These are phyloP conservation scores for Neurospora tetraspora DNA, from an alignment of 495 filamentous ascomycete species.

Conservation along the genomic window DNA sequence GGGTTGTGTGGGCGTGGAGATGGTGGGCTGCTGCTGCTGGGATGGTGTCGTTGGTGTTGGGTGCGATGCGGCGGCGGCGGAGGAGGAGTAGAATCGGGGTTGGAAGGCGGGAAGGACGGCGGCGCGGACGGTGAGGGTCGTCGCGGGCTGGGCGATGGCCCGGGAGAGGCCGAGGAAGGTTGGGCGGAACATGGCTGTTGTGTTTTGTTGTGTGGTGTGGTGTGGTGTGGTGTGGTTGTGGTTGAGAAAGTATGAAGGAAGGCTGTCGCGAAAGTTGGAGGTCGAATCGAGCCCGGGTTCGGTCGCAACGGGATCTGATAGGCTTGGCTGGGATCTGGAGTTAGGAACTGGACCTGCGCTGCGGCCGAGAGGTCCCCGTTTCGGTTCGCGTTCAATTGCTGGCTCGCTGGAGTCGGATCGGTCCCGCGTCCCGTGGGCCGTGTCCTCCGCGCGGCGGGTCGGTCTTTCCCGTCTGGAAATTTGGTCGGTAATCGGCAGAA, in stretches of 20 bases:
- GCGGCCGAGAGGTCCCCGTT: not conserved
- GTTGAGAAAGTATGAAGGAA: not conserved
- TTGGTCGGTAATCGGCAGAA: conserved; percentile 11
- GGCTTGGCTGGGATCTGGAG: not conserved
- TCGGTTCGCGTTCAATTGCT: not conserved
- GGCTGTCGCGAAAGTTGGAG: not conserved
- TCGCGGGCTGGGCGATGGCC: conserved; percentile 4
- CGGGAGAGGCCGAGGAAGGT: not conserved
- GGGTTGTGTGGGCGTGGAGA: not conserved
- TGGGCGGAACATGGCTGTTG: conserved; percentile 10
- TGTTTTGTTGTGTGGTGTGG: not conserved
- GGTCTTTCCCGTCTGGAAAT: conserved; percentile 3
- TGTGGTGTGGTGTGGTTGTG: not conserved
- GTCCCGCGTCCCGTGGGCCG: not conserved
- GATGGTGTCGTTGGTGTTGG: not conserved
- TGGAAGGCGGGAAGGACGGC: not conserved
- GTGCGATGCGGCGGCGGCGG: conserved; percentile 1
- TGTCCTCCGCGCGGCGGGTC: not conserved
- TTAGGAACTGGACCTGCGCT: not conserved
- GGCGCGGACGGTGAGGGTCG: not conserved
- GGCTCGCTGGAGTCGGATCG: not conserved
- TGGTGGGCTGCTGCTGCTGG: not conserved
- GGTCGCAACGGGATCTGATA: not conserved
- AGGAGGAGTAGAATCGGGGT: not conserved
- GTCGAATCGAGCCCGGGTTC: not conserved